Evolutionary conservation across 2,329 filamentous ascomycete genomes (phyloP).

Genomic region (Fusarium caatingaense): DNA sequence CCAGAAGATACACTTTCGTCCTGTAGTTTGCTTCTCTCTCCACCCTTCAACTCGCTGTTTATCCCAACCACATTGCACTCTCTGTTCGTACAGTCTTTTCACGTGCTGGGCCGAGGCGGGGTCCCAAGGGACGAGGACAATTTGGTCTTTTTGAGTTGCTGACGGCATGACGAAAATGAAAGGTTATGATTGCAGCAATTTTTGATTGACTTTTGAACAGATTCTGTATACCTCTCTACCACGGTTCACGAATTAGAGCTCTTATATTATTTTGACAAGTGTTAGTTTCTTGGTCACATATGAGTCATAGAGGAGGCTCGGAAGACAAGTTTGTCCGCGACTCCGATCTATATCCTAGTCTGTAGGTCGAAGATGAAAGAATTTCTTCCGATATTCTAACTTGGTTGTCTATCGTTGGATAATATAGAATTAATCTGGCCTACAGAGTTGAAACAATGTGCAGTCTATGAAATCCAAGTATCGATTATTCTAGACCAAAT

Average conservation of each 20-base stretch:
- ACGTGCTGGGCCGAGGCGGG: constrained; percentile 33
- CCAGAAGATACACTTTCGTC: constrained; percentile 44
- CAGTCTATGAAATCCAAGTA: background rate
- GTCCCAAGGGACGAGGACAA: constrained; percentile 43
- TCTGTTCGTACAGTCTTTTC: constrained; percentile 25
- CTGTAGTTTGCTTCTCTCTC: constrained; percentile 29
- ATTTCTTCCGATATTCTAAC: background rate
- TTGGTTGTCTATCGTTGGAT: background rate
- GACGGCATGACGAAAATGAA: constrained; percentile 5
- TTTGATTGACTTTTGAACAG: background rate
- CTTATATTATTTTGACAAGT: background rate
- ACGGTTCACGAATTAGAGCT: background rate
- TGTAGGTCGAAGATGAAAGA: background rate
- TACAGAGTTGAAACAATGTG: background rate
- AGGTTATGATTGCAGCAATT: too few relatives aligned
- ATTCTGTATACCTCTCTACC: background rate
- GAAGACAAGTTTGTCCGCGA: constrained; percentile 8
- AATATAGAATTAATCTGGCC: background rate
- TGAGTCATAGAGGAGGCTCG: constrained; percentile 15
- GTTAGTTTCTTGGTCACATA: background rate
- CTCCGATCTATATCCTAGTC: background rate
- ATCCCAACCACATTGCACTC: constrained; percentile 42
- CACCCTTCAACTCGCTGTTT: constrained; percentile 29
- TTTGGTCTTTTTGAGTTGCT: constrained; percentile 2
- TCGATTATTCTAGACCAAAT: background rate